Evolutionary conservation across 2,329 filamentous ascomycete species (phyloP), one percentile per base, ranked within the genome.

Genomic region (Phaeosphaeria sp.): DNA sequence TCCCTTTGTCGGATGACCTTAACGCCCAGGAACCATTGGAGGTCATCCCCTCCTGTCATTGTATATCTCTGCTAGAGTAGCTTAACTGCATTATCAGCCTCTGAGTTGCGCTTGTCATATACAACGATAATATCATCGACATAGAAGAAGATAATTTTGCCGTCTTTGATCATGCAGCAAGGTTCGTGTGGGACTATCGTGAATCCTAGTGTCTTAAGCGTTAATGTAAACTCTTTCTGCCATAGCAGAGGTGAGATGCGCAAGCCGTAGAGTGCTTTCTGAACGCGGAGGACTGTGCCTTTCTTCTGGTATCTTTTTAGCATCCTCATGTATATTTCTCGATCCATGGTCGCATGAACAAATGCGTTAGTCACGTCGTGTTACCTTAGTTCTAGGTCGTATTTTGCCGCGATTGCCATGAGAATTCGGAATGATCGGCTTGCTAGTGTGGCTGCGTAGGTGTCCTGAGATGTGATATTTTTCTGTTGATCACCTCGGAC

Each of bases 21-120:
- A 2, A 54, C 21, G 6, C 55, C 22, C 30, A 63, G 53, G 20
- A 63, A 63, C 60, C 22, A 60, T 39, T 58, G 13, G n/a, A 63
- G 47, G 21, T 59, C 36, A 1, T 58, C 15, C 27, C 51, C 39
- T 42, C 44, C 17, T 21, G 48, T 59, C 0, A 44, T 17, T 1
- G 24, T 46, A 25, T 61, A 61, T 8, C 48, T 57, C 2, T 56
- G 11, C n/a, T 51, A 2, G 3, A 63, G 15, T n/a, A 2, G 9
- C 15, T 53, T 44, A 8, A 55, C 40, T 18, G 27, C 44, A 17
- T 59, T 17, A 13, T 48, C 2, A 20, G 42, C 40, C 11, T 17
- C 2, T 48, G 53, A 9, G 18, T 45, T 27, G 0, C 1, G n/a
- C n/a, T 22, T 27, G 36, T 50, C 3, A n/a, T 61, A 55, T 2